A percentile compares a stretch with the other conserved stretches of the same genome.
These are phyloP conservation scores for Beauveria sp. DNA, from an alignment of 2,329 filamentous ascomycete species.

Conservation along the genomic window DNA sequence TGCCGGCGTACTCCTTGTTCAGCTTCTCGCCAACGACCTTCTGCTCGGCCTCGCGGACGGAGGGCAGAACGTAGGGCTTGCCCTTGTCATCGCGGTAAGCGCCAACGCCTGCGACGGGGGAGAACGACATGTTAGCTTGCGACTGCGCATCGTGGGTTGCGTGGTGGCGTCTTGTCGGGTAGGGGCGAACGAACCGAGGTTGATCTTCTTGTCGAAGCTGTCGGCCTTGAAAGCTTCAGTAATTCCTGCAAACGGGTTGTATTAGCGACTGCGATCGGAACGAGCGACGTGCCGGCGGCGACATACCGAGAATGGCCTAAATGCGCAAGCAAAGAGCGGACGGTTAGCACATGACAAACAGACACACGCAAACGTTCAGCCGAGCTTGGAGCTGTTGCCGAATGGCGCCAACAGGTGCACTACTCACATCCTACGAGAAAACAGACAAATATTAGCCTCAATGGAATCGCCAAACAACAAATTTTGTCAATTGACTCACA, in stretches of 20 bases:
- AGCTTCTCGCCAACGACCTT: constrained; percentile 69
- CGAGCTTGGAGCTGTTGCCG: constrained; percentile 15
- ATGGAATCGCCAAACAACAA: not conserved
- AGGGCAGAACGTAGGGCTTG: constrained; percentile 96
- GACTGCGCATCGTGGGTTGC: not conserved
- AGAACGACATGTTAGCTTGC: not conserved
- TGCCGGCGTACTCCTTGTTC: constrained; percentile 98
- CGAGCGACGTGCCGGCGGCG: not conserved
- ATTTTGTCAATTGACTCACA: constrained; percentile 45
- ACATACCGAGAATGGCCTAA: constrained; percentile 71
- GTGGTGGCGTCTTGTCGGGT: constrained; percentile 7
- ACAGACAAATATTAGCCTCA: constrained; percentile 14
- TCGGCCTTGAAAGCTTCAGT: constrained; percentile 99
- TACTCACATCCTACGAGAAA: constrained; percentile 31
- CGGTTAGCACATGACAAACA: constrained; percentile 10
- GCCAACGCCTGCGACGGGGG: constrained; percentile 61
- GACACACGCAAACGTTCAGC: constrained; percentile 16
- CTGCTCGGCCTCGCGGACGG: constrained; percentile 81
- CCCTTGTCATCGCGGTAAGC: constrained; percentile 97
- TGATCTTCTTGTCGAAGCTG: constrained; percentile 90
- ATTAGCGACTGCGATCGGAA: constrained; percentile 17
- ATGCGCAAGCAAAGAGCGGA: not conserved
- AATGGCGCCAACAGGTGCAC: not conserved
- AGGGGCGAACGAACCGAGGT: constrained; percentile 59
- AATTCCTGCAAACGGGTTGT: constrained; percentile 50